A percentile compares a stretch with the other conserved stretches of the same genome.
phyloP scores from a whole-genome alignment of 768 basidiomycete species.

The Trametes elegans region DNA sequence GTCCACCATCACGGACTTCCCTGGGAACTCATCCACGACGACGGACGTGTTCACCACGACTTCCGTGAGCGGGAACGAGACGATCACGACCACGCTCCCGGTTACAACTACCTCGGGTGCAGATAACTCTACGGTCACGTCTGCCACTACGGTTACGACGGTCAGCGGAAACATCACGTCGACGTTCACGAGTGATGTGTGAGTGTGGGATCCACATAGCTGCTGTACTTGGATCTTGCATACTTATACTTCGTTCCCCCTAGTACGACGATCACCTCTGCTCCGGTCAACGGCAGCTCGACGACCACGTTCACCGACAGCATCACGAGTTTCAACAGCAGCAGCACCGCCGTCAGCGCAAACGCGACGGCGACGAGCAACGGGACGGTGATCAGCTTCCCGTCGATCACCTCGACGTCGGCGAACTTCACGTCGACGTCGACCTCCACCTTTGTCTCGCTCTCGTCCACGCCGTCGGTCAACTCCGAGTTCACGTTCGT shows the following conservation, averaged over 20 bases:
- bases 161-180: slow-evolving; percentile 2
- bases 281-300: neutral
- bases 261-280: slow-evolving; percentile 1
- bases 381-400: slow-evolving; percentile 33
- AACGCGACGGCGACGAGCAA: slow-evolving; percentile 11
- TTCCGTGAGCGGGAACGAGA: neutral
- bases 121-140: slow-evolving; percentile 4
- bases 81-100: neutral
- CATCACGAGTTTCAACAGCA: neutral
- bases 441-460: slow-evolving; percentile 21
- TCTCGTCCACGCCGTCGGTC: slow-evolving; percentile 26
- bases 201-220: neutral
- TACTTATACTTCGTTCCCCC: neutral
- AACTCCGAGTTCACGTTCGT: slow-evolving; percentile 36
- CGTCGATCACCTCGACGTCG: slow-evolving; percentile 20
- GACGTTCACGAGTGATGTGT: neutral
- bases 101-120: neutral
- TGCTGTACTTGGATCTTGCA: neutral
- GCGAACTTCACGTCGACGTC: slow-evolving; percentile 15
- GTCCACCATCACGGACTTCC: slow-evolving; percentile 14
- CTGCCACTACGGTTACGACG: neutral
- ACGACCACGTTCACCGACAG: neutral
- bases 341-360: neutral
- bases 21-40: slow-evolving; percentile 9
- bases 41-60: neutral